A percentile compares a stretch with the other conserved stretches of the same genome.
These are phyloP conservation scores for Psidium friedrichsthalianum DNA, from an alignment of 345 rosid genomes.

Conservation along the genomic window DNA sequence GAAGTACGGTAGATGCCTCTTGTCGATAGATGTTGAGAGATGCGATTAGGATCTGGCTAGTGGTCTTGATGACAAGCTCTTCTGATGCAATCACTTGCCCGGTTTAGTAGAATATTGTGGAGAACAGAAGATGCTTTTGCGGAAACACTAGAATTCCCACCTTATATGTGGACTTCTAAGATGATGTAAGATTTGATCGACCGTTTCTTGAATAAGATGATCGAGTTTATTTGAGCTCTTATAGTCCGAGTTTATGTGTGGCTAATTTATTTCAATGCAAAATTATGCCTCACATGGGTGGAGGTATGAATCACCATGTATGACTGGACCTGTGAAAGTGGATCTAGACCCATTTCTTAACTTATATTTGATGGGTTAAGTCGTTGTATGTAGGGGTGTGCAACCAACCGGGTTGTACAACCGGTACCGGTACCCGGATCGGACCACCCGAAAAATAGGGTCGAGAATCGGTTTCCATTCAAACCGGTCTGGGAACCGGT, in stretches of 20 bases:
- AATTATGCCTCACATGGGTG: background rate
- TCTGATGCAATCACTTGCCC: background rate
- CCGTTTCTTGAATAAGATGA: background rate
- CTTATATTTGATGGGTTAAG: no score
- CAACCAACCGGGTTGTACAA: no score
- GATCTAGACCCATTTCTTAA: no score
- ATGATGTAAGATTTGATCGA: fast-evolving
- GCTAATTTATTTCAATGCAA: background rate
- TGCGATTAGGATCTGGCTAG: background rate
- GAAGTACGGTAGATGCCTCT: background rate
- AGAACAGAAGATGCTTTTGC: no score
- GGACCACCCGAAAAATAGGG: no score
- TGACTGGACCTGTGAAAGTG: no score
- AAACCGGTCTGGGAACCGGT: no score
- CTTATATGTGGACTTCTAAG: fast-evolving
- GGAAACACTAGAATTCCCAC: background rate
- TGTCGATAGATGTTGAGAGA: background rate
- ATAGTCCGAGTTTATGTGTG: background rate
- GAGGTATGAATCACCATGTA: background rate
- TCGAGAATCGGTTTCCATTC: no score
- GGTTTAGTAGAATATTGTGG: no score
- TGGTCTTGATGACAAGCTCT: background rate
- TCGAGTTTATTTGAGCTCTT: background rate
- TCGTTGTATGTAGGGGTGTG: no score
- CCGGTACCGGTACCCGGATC: no score